Percentiles rank a stretch among this genome's conserved stretches.
These are phyloP conservation scores for Kodamaea suecica DNA, from an alignment of 1,139 yeast species.

Conservation along the genomic window DNA sequence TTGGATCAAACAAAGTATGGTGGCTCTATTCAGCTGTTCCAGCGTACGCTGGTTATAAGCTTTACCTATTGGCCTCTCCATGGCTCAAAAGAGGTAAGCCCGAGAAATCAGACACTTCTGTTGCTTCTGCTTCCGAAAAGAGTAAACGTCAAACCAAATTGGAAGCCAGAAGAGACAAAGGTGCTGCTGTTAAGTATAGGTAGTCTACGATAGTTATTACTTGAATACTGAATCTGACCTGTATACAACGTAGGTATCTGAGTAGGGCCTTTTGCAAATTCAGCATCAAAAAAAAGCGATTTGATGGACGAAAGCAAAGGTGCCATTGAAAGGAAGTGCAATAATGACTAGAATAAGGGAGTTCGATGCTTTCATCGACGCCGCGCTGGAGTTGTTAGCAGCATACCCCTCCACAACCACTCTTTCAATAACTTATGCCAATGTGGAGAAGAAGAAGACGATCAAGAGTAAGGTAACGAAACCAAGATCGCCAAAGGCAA, in stretches of 20 bases:
- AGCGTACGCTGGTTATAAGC: slow-evolving; percentile 56
- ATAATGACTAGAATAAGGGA: slow-evolving; percentile 12
- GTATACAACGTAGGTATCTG: no score
- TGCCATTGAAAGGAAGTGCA: no score
- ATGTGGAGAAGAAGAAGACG: slow-evolving; percentile 22
- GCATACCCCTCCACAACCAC: slow-evolving; percentile 40
- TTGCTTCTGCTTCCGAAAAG: slow-evolving; percentile 21
- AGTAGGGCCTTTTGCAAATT: no score
- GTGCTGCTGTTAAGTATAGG: slow-evolving; percentile 27
- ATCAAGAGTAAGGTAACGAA: slow-evolving; percentile 23
- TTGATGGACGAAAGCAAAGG: no score
- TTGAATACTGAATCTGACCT: not conserved
- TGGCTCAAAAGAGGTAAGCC: slow-evolving; percentile 15
- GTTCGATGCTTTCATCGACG: slow-evolving; percentile 37
- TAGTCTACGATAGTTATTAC: slow-evolving; percentile 6
- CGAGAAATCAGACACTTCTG: slow-evolving; percentile 11
- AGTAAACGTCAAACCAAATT: slow-evolving; percentile 50
- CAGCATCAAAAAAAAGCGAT: no score
- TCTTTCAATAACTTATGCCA: slow-evolving; percentile 39
- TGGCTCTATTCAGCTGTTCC: slow-evolving; percentile 46
- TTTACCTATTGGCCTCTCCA: slow-evolving; percentile 29
- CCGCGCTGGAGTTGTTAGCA: slow-evolving; percentile 31
- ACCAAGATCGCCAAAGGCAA: slow-evolving; percentile 17
- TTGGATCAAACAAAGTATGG: slow-evolving; percentile 65
- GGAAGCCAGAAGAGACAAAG: slow-evolving; percentile 44